A percentile compares a stretch with the other conserved stretches of the same genome.
phyloP scores from a whole-genome alignment of 768 basidiomycete species.

The Suillus hirtellus region DNA sequence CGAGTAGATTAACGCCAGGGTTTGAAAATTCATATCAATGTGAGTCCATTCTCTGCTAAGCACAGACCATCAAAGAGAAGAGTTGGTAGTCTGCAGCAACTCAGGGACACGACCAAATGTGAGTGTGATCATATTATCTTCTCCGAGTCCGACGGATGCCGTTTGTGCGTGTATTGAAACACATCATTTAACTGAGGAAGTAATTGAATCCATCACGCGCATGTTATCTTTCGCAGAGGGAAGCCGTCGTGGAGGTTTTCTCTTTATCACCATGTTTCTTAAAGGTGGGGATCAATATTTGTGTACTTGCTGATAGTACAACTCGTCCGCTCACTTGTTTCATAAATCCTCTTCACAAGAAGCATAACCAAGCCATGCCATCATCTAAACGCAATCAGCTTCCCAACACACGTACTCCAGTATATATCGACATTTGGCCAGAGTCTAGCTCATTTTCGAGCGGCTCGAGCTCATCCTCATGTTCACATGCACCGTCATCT shows the following conservation, averaged over 20 bases:
- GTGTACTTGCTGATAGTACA: background rate
- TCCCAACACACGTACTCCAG: conserved; percentile 29
- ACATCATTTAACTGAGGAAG: conserved; percentile 31
- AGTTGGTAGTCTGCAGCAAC: conserved; percentile 75
- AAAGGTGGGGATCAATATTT: conserved; percentile 5
- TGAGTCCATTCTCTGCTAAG: conserved; percentile 27
- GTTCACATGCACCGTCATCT: conserved; percentile 2
- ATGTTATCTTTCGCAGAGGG: conserved; percentile 31
- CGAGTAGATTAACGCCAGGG: too few species aligned
- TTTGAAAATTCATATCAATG: background rate
- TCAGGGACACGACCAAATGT: conserved; percentile 53
- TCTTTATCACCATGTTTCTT: conserved; percentile 15
- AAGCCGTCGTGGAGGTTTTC: conserved; percentile 22
- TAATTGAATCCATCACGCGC: conserved; percentile 35
- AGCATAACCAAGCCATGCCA: conserved; percentile 21
- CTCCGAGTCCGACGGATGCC: conserved; percentile 46
- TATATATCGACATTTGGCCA: conserved; percentile 35
- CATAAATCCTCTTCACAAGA: conserved; percentile 13
- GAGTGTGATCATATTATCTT: background rate
- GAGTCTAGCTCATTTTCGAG: conserved; percentile 13
- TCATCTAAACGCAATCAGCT: conserved; percentile 25
- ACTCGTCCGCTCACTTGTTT: conserved; percentile 1
- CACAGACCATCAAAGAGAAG: conserved; percentile 72
- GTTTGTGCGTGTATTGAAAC: conserved; percentile 21
- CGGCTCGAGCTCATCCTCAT: conserved; percentile 1